Evolutionary conservation across 1,284 basidiomycete genomes (phyloP).

Genomic region (Ganoderma meredithae): DNA sequence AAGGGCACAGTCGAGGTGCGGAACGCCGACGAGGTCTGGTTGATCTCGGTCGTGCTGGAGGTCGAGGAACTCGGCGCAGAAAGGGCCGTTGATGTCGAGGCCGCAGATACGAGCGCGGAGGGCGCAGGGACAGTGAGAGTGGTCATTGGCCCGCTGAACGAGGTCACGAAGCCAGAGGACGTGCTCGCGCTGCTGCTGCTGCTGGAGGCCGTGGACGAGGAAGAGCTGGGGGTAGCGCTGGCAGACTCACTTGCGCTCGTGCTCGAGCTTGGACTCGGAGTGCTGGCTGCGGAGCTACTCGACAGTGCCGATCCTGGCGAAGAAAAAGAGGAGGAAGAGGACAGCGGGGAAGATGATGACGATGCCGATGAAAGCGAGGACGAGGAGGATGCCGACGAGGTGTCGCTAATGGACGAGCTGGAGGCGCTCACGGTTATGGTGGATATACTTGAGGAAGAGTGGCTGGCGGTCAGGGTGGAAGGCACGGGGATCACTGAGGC

Average conservation of each 20-base stretch:
- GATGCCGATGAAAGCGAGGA: constrained; percentile 1
- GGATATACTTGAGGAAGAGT: constrained; percentile 31
- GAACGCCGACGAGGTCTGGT: background rate
- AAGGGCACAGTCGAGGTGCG: constrained; percentile 8
- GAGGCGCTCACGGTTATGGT: constrained; percentile 18
- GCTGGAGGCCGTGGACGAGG: background rate
- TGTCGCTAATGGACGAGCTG: constrained; percentile 7
- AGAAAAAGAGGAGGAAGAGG: background rate
- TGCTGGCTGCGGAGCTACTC: background rate
- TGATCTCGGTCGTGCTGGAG: background rate
- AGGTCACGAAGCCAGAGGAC: background rate
- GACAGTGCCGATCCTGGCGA: background rate
- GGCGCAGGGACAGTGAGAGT: constrained; percentile 7
- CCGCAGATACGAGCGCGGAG: background rate
- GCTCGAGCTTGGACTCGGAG: background rate
- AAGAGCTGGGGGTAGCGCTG: background rate
- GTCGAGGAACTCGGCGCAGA: constrained; percentile 1
- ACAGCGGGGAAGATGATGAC: constrained; percentile 3
- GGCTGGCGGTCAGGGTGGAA: constrained; percentile 40
- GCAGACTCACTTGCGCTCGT: background rate
- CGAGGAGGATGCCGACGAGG: constrained; percentile 17
- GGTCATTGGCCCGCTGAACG: constrained; percentile 5
- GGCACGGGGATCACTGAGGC: constrained; percentile 57
- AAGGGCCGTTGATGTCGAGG: background rate
- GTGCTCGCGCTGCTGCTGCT: background rate